These are phyloP conservation scores for Pleurotus citrinopileatus DNA, from an alignment of 768 basidiomycete genomes.

Conservation along the genomic window DNA sequence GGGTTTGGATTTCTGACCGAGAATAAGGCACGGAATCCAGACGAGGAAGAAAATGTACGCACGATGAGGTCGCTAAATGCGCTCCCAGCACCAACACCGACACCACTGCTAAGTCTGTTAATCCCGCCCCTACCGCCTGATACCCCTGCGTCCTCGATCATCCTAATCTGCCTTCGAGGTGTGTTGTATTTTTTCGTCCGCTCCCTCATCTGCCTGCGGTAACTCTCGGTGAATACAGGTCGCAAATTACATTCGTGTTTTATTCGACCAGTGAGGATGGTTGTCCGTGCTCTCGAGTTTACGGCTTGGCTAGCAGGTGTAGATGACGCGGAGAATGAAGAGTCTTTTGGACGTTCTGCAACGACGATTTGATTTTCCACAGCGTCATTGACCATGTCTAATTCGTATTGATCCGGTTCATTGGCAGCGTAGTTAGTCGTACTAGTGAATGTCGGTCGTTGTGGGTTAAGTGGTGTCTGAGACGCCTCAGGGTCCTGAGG, in stretches of 20 bases:
- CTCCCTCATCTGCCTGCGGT: constrained; percentile 71
- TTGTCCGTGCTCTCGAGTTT: constrained; percentile 68
- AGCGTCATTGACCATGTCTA: constrained; percentile 83
- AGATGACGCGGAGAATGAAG: constrained; percentile 32
- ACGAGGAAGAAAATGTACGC: constrained; percentile 24
- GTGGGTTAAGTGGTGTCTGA: constrained; percentile 19
- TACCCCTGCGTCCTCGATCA: constrained; percentile 71
- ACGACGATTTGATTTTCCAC: constrained; percentile 87
- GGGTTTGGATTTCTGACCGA: constrained; percentile 57
- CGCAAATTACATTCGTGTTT: constrained; percentile 79
- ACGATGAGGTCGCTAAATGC: constrained; percentile 70
- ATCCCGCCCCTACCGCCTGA: constrained; percentile 70
- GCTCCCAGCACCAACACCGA: constrained; percentile 51
- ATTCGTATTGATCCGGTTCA: constrained; percentile 74
- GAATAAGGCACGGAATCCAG: constrained; percentile 12
- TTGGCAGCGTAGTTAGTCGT: constrained; percentile 27
- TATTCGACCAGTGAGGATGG: constrained; percentile 74
- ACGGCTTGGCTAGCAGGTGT: constrained; percentile 37
- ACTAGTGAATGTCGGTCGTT: constrained; percentile 36
- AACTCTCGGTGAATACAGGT: constrained; percentile 64
- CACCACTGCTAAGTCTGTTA: constrained; percentile 77
- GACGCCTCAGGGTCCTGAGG: constrained; percentile 20
- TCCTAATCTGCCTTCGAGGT: constrained; percentile 60
- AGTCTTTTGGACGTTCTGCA: constrained; percentile 76
- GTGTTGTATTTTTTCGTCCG: constrained; percentile 65